phyloP scores from a whole-genome alignment of 495 filamentous ascomycete species.

The Aspergillus coremiiformis region DNA sequence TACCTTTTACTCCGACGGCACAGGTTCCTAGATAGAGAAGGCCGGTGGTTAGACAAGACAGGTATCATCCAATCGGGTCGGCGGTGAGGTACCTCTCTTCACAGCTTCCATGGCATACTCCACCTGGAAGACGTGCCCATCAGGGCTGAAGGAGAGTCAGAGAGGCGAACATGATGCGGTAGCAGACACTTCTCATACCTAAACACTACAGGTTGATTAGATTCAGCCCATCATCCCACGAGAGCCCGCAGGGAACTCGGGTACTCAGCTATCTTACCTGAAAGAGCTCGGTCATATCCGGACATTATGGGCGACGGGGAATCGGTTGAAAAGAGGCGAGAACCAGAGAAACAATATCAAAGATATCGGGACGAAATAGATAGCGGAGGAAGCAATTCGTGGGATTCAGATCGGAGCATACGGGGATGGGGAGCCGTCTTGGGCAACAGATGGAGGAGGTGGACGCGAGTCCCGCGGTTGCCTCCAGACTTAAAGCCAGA shows the following conservation, averaged over 20 bases:
- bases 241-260: slow-evolving; percentile 16
- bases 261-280: slow-evolving; percentile 57
- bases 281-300: slow-evolving; percentile 90
- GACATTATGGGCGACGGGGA: slow-evolving; percentile 55
- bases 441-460: slow-evolving; percentile 22
- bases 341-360: background rate
- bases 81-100: slow-evolving; percentile 68
- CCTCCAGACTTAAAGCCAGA: slow-evolving; percentile 22
- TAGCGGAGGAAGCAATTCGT: slow-evolving; percentile 15
- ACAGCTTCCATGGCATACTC: slow-evolving; percentile 99
- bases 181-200: slow-evolving; percentile 11
- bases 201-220: slow-evolving; percentile 40
- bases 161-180: background rate
- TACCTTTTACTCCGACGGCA: slow-evolving; percentile 94
- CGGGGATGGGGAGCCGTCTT: slow-evolving; percentile 4
- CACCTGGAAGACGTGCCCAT: slow-evolving; percentile 99
- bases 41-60: background rate
- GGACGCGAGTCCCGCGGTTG: slow-evolving; percentile 24
- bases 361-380: background rate
- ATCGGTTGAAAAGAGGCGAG: slow-evolving; percentile 1
- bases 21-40: slow-evolving; percentile 68
- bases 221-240: slow-evolving; percentile 43
- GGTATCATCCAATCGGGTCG: background rate
- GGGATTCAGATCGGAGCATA: slow-evolving; percentile 8
- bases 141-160: slow-evolving; percentile 58